phyloP scores from a whole-genome alignment of 768 basidiomycete species.

The Melanogaster broomeanus region DNA sequence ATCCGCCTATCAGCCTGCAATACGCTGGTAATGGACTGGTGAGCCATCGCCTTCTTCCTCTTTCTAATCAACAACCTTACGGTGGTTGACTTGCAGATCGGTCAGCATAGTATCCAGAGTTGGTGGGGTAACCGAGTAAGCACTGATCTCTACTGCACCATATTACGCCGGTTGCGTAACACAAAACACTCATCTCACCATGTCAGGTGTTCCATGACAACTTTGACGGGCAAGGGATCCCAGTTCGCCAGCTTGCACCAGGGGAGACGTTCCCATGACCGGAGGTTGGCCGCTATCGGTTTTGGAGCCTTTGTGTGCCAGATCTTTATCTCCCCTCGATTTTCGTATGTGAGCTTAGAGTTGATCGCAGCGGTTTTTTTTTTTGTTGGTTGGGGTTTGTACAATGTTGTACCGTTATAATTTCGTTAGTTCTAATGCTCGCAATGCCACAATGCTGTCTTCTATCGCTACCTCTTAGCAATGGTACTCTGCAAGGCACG shows the following conservation, averaged over 20 bases:
- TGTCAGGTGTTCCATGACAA: conserved; percentile 23
- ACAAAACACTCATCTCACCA: not conserved
- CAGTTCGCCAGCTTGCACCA: conserved; percentile 23
- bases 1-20: conserved; percentile 21
- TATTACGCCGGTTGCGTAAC: not conserved
- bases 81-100: conserved; percentile 16
- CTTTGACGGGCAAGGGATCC: conserved; percentile 23
- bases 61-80: not conserved
- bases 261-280: conserved; percentile 26
- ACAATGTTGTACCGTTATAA: conserved; percentile 4
- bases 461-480: no score
- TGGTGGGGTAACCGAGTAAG: conserved; percentile 34
- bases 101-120: conserved; percentile 10
- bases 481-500: no score
- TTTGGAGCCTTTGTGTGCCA: not conserved
- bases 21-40: conserved; percentile 27
- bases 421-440: not conserved
- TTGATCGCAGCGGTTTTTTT: not conserved
- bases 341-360: conserved; percentile 4
- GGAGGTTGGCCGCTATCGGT: not conserved
- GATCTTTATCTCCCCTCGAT: not conserved
- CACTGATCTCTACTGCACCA: not conserved
- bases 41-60: not conserved
- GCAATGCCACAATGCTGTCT: not conserved
- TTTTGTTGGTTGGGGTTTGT: not conserved